Evolutionary conservation across 2,329 filamentous ascomycete genomes (phyloP).

Genomic region (Alternaria sp.): DNA sequence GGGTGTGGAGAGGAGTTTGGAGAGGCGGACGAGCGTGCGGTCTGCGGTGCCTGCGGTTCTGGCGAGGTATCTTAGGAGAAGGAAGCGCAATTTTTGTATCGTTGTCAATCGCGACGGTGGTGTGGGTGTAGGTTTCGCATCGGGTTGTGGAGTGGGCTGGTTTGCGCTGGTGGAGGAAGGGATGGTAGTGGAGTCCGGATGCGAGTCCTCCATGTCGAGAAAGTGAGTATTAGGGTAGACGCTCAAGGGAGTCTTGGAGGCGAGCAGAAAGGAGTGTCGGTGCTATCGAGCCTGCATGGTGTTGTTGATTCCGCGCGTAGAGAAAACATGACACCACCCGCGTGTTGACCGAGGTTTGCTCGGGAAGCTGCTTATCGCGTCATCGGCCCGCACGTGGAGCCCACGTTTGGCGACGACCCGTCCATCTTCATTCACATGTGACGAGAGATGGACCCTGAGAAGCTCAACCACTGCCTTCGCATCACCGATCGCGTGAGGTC

Average conservation of each 20-base stretch:
- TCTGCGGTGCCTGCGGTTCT: conserved; percentile 37
- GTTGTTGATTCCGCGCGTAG: neutral
- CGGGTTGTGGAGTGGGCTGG: conserved; percentile 10
- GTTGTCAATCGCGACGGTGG: conserved; percentile 9
- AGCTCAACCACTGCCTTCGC: neutral
- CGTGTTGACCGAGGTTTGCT: conserved; percentile 15
- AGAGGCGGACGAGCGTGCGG: conserved; percentile 41
- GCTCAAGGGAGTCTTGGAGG: neutral
- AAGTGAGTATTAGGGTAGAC: neutral
- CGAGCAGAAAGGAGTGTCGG: neutral
- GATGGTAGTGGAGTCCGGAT: conserved; percentile 29
- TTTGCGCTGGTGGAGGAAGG: conserved; percentile 19
- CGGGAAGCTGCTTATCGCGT: conserved; percentile 8
- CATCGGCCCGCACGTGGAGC: conserved; percentile 7
- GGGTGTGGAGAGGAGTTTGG: conserved; percentile 49
- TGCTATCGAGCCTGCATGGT: conserved; percentile 8
- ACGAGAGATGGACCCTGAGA: conserved; percentile 4
- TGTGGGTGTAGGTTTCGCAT: conserved; percentile 11
- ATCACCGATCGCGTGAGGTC: neutral
- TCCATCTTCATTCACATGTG: conserved; percentile 12
- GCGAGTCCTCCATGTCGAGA: conserved; percentile 23
- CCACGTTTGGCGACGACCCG: neutral
- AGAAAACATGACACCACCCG: neutral
- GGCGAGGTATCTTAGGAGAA: conserved; percentile 24
- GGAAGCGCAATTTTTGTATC: conserved; percentile 20